Conservation (phyloP, 225 moss, liverwort and hornwort genomes). For the Climacium dendroides region DNA sequence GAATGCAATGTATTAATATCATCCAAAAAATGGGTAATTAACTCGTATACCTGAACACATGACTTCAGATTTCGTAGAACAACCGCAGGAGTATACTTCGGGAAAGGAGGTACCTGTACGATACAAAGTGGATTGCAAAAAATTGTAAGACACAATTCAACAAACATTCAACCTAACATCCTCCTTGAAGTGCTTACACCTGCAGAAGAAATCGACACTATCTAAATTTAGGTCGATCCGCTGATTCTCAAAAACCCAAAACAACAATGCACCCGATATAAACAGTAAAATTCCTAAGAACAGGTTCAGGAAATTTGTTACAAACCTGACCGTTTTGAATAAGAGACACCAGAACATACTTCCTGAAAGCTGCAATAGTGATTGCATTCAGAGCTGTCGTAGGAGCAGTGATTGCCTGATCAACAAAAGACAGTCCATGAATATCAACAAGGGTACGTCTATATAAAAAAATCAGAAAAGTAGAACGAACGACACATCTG, state of each 20-base stretch:
- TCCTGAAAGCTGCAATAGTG: conserved; percentile 96
- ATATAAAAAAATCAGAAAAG: not conserved
- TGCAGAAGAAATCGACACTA: not conserved
- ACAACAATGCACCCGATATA: not conserved
- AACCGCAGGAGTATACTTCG: conserved; percentile 90
- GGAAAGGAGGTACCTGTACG: conserved; percentile 87
- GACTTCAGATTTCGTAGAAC: conserved; percentile 84
- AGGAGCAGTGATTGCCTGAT: conserved; percentile 92
- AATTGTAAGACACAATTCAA: not conserved
- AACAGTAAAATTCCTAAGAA: not conserved
- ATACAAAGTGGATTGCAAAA: not conserved
- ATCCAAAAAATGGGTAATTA: not conserved
- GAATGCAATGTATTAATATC: not conserved
- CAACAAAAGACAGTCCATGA: not conserved
- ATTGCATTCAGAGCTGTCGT: conserved; percentile 88
- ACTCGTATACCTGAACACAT: conserved; percentile 67
- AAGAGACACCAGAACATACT: conserved; percentile 89
- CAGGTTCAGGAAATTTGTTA: not conserved
- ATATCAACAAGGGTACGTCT: not conserved
- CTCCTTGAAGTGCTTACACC: not conserved
- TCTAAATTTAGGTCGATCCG: not conserved
- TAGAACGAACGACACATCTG: not conserved
- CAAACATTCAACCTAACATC: not conserved
- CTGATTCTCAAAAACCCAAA: not conserved
- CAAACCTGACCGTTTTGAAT: conserved; percentile 92